Evolutionary conservation across 768 basidiomycete genomes (phyloP).

Genomic region (Kwoniella mangroviensis): DNA sequence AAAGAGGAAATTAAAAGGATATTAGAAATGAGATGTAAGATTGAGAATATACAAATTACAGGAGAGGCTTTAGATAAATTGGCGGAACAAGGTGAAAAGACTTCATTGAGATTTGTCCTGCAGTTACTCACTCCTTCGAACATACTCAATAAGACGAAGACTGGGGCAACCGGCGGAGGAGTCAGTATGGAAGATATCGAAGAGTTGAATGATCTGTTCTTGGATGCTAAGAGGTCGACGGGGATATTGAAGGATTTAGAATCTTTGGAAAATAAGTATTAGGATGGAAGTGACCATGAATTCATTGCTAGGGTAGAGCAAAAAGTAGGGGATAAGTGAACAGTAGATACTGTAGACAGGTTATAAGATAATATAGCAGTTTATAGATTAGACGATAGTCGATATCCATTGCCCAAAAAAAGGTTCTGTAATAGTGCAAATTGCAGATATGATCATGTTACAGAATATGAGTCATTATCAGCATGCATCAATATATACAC

Average conservation of each 20-base stretch:
- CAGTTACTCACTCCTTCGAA: slow-evolving; percentile 89
- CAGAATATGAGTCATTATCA: too few relatives aligned
- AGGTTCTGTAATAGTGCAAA: too few relatives aligned
- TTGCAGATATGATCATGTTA: too few relatives aligned
- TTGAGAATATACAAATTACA: slow-evolving; percentile 80
- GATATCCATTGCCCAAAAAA: too few relatives aligned
- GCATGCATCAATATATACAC: too few relatives aligned
- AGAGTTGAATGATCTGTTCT: slow-evolving; percentile 92
- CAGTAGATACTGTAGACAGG: too few relatives aligned
- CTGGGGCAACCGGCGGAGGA: slow-evolving; percentile 63
- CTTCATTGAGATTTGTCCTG: slow-evolving; percentile 83
- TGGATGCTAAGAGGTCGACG: slow-evolving; percentile 75
- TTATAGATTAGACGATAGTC: too few relatives aligned
- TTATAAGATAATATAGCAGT: too few relatives aligned
- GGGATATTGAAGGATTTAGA: slow-evolving; percentile 34
- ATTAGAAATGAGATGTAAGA: slow-evolving; percentile 79
- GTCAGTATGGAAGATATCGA: slow-evolving; percentile 86
- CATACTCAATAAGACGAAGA: slow-evolving; percentile 74
- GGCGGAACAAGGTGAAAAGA: slow-evolving; percentile 78
- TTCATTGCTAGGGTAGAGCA: not conserved
- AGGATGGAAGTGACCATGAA: not conserved
- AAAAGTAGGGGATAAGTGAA: too few relatives aligned
- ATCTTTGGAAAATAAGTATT: slow-evolving; percentile 22
- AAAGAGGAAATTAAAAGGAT: slow-evolving; percentile 85
- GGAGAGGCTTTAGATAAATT: slow-evolving; percentile 77